phyloP scores from a whole-genome alignment of 2,329 filamentous ascomycete species.

The Aspergillus terreus region DNA sequence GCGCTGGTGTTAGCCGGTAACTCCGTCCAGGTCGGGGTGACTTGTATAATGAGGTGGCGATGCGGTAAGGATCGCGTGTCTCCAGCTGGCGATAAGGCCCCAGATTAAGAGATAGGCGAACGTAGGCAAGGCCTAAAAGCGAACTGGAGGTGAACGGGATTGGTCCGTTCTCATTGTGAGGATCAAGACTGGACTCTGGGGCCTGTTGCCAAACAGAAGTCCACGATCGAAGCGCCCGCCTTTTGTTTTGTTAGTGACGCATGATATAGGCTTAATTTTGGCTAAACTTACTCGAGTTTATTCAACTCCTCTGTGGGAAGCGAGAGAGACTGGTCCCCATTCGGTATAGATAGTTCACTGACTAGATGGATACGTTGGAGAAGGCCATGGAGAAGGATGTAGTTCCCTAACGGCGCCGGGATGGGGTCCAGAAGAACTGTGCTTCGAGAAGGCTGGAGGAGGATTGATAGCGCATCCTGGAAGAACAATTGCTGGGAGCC shows the following conservation, averaged over 20 bases:
- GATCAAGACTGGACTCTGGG: slow-evolving; percentile 33
- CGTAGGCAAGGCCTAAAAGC: slow-evolving; percentile 29
- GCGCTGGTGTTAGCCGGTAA: slow-evolving; percentile 58
- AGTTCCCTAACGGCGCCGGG: slow-evolving; percentile 58
- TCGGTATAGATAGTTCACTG: slow-evolving; percentile 30
- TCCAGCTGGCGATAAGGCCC: slow-evolving; percentile 61
- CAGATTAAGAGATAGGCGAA: slow-evolving; percentile 44
- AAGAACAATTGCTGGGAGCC: slow-evolving; percentile 30
- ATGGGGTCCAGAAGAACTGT: slow-evolving; percentile 28
- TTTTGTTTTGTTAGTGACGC: slow-evolving; percentile 3
- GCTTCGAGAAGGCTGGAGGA: slow-evolving; percentile 28
- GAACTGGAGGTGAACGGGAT: slow-evolving; percentile 33
- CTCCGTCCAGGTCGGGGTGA: slow-evolving; percentile 59
- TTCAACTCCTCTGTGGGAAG: slow-evolving; percentile 32
- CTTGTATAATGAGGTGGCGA: slow-evolving; percentile 59
- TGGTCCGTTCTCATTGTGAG: slow-evolving; percentile 30
- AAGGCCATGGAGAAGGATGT: slow-evolving; percentile 67
- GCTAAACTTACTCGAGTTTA: slow-evolving; percentile 28
- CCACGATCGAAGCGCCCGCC: slow-evolving; percentile 33
- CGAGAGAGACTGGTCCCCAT: slow-evolving; percentile 26
- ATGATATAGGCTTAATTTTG: neutral
- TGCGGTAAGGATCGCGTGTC: slow-evolving; percentile 59
- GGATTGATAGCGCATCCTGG: slow-evolving; percentile 30
- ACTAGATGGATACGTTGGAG: slow-evolving; percentile 60
- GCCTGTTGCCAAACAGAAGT: slow-evolving; percentile 35